Evolutionary conservation across 495 filamentous ascomycete species (phyloP), one percentile per base, ranked within the genome.

Genomic region (Cercophora sp.): DNA sequence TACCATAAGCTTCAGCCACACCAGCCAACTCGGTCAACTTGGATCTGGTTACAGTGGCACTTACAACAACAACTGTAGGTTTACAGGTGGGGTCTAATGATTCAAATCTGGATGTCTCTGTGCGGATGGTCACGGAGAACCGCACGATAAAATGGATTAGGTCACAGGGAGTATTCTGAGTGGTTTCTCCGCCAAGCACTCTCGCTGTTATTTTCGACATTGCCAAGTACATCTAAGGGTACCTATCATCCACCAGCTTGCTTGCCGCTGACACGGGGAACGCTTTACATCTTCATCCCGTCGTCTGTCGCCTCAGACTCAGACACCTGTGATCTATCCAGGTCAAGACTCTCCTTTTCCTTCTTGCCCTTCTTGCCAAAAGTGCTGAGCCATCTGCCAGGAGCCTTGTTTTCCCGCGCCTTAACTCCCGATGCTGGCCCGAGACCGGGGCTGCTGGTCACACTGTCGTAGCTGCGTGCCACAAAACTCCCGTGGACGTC

Each of bases 281-380:
- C n/a, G n/a, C n/a, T n/a, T n/a, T 25, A 43, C 18, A 25, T 1
- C 18, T n/a, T 43, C 26, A 11, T 16, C 25, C 46, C 32, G n/a
- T 48, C 46, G 13, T 48, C 46, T 19, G 2, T 22, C 10, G 36
- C 56, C 32, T 63, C 59, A 23, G 54, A 48, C 40, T 63, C 60
- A 31, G 40, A 51, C 20, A 51, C 20, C 53, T 59, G 55, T 9
- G 60, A 61, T 52, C 74, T 64, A 22, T 78, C 74, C 23, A 73
- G 48, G 16, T 78, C 74, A 48, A 75, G 51, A 51, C 72, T 75
- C 54, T 75, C 72, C 61, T 71, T 75, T 39, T 77, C 71, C 58
- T 69, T 71, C 63, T 70, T 76, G 40, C 70, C 73, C 65, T 75
- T 76, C 58, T 74, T 76, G 29, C 65, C 54, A 56, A 76, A 78